Evolutionary conservation across 2,329 filamentous ascomycete genomes (phyloP), one percentile per base, ranked within the genome.

Genomic region (Hypoxylon sp.): DNA sequence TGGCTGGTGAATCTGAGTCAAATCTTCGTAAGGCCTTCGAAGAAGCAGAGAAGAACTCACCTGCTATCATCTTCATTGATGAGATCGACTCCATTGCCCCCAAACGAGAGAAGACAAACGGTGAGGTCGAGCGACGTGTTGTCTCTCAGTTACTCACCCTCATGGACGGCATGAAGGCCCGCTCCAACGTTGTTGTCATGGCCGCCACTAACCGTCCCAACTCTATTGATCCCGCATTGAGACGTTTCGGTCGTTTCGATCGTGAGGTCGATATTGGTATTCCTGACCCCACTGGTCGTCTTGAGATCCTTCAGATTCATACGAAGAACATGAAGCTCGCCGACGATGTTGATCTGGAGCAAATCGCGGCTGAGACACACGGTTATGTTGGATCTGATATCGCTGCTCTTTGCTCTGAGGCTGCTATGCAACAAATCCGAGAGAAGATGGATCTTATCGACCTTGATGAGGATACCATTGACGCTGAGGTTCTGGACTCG

Each of bases 401-500:
- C 81, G 96, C 96, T 65, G 97, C 96, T 30, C 93, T 99, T 67
- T 99, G 96, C 85, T 99, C 96, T 5, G 96, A 99, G 84, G 96
- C 96, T 79, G 96, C 96, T 71, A 99, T 99, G 96, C 96, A 99
- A 82, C 96, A 99, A 85, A 99, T 99, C 82, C 95, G 96, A 85
- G 96, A 99, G 85, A 99, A 99, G 91, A 99, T 99, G 96, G 96
- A 99, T 80, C 89, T 99, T 72, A 99, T 99, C 74, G 96, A 99
- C 82, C 88, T 99, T 34, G 96, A 99, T 72, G 96, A 99, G 84
- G 96, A 99, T 79, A 99, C 96, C 69, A 99, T 99, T 70, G 96
- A 99, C 76, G 96, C 96, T 30, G 96, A 99, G 85, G 96, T 99
- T 57, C 89, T 99, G 60, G 96, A 99, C 83, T 98, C 96, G 49